A percentile compares a stretch with the other conserved stretches of the same genome.
Evolutionary conservation across 192 early-diverging fungal genomes (phyloP).

Genomic region (Podila horticola): DNA sequence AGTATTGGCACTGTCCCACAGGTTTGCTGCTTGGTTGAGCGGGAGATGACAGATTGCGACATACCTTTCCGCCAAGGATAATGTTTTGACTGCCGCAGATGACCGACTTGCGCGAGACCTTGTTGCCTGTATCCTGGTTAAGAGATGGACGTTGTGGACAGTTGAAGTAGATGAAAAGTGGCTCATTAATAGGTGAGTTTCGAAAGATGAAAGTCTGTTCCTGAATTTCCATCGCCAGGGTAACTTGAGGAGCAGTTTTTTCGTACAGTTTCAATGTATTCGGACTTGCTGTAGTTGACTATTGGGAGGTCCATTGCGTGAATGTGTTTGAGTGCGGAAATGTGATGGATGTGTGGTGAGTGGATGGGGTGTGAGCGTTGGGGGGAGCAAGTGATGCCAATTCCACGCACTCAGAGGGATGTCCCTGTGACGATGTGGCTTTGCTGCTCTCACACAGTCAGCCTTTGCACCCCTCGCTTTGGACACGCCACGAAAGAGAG

Average conservation of each 20-base stretch:
- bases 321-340: not conserved
- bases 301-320: constrained; percentile 74
- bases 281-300: constrained; percentile 78
- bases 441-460: constrained; percentile 1
- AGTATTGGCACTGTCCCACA: no score
- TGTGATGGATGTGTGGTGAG: not conserved
- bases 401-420: not conserved
- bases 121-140: constrained; percentile 92
- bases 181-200: not conserved
- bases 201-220: no score
- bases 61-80: constrained; percentile 92
- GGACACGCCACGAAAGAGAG: no score
- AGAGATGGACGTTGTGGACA: not conserved
- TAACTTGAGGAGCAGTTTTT: not conserved
- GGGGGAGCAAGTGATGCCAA: not conserved
- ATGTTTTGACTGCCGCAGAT: constrained; percentile 98
- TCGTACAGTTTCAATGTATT: constrained; percentile 95
- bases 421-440: not conserved
- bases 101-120: constrained; percentile 90
- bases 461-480: not conserved
- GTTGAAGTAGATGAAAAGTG: not conserved
- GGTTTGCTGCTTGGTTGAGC: no score
- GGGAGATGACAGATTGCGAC: no score
- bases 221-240: no score
- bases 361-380: not conserved